Percentiles rank a stretch among this genome's conserved stretches.
These are phyloP conservation scores for Tremella mesenterica DNA, from an alignment of 768 basidiomycete genomes.

Conservation along the genomic window DNA sequence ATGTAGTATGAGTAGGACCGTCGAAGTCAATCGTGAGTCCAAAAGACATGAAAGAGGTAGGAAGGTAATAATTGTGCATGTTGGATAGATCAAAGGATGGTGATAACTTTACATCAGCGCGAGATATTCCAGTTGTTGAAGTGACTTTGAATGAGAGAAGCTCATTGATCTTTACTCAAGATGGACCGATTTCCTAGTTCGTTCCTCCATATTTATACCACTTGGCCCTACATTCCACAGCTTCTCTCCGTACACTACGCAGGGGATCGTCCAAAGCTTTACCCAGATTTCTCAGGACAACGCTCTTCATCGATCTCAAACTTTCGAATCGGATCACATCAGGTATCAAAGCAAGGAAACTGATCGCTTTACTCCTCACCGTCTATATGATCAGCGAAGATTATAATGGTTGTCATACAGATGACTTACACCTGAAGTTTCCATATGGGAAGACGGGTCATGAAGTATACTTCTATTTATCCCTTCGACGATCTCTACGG, in stretches of 20 bases:
- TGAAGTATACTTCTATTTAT: slow-evolving; percentile 57
- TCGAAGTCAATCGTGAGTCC: too few relatives aligned
- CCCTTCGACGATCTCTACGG: slow-evolving; percentile 58
- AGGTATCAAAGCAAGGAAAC: slow-evolving; percentile 66
- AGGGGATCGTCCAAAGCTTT: slow-evolving; percentile 82
- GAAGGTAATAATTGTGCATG: too few relatives aligned
- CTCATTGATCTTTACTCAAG: too few relatives aligned
- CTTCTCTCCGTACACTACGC: slow-evolving; percentile 70
- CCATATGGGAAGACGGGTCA: background rate
- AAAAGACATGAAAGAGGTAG: too few relatives aligned
- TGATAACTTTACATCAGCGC: too few relatives aligned
- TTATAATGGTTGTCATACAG: background rate
- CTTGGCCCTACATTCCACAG: slow-evolving; percentile 63
- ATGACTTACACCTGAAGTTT: slow-evolving; percentile 25
- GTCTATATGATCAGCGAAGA: slow-evolving; percentile 54
- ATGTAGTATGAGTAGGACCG: too few relatives aligned
- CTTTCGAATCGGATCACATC: slow-evolving; percentile 68
- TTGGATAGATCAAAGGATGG: too few relatives aligned
- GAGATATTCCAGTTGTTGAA: too few relatives aligned
- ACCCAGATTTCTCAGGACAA: slow-evolving; percentile 64
- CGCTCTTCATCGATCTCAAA: slow-evolving; percentile 68
- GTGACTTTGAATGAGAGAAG: too few relatives aligned
- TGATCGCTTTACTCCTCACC: slow-evolving; percentile 66
- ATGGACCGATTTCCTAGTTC: background rate
- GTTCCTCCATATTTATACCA: slow-evolving; percentile 40